Base-by-base conservation (phyloP, 2,329 filamentous ascomycete genomes). In the Beauveria bassiana region DNA sequence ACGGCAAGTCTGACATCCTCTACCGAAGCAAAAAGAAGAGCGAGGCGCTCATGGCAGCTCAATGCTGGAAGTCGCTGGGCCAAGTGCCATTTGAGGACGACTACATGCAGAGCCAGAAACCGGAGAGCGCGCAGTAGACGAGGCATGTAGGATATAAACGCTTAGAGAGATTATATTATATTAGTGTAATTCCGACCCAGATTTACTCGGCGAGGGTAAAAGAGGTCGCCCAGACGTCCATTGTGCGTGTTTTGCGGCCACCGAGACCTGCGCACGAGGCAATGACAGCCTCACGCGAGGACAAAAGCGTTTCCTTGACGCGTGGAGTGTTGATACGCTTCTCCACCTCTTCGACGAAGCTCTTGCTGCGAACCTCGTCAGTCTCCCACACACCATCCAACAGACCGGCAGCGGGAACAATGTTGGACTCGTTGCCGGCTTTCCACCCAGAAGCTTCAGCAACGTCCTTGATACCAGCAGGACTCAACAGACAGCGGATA, bases 311-410 rank as follows among this genome's bases (percentile, higher is more conserved):
- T 0, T 63, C 61, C 54, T 65, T 70, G 6, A 73, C 68, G 56
- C 69, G 70, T 43, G 70, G 67, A 43, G 69, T 66, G 0, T 59
- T 50, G 1, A 73, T 65, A 14, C 64, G 61, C 18, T 69, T 63
- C 6, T 74, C 70, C 5, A 78, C 65, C 28, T 74, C 70, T 4
- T 68, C 65, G 28, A 73, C 38, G 57, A 77, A 76, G 10, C 64
- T 62, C 22, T 66, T 54, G 28, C 64, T 66, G 49, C 75, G 66
- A 4, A 74, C 67, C 18, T 71, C 67, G 9, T 64, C 68, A 1
- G 75, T 71, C 66, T 83, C 78, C 81, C 81, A 81, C 61, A 66
- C 63, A 40, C 76, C 80, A 68, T 83, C 80, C 28, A 70, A 59
- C 64, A 84, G 62, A 3, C 70, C 76, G 10, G 71, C 67, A 3